phyloP scores from a whole-genome alignment of 148 eudicot species.

The Heliosperma pusillum region DNA sequence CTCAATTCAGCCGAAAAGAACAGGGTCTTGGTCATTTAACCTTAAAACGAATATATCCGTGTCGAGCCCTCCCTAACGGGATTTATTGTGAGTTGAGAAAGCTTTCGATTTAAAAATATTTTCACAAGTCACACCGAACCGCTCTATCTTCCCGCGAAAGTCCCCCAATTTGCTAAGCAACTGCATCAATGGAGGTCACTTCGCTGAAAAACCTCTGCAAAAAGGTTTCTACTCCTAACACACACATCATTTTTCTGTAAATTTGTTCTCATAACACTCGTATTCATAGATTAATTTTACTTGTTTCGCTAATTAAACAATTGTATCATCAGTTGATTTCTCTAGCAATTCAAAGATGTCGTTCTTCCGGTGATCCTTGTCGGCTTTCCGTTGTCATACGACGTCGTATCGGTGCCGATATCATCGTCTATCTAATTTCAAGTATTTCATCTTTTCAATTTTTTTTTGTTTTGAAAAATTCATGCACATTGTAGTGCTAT shows the following conservation, averaged over 20 bases:
- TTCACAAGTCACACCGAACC: too few relatives aligned
- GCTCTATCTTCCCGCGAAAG: too few relatives aligned
- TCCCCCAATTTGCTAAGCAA: neutral
- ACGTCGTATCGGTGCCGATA: slow-evolving; percentile 25
- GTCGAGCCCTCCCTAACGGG: too few relatives aligned
- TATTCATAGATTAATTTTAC: neutral
- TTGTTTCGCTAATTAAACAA: neutral
- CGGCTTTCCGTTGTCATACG: slow-evolving; percentile 48
- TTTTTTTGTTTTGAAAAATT: neutral
- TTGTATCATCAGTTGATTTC: slow-evolving; percentile 45
- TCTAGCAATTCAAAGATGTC: slow-evolving; percentile 58
- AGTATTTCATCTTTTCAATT: slow-evolving; percentile 28
- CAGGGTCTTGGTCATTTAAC: too few relatives aligned
- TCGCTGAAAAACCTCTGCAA: slow-evolving; percentile 42
- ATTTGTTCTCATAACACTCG: neutral
- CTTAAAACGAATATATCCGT: too few relatives aligned
- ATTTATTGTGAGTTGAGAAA: too few relatives aligned
- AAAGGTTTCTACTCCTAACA: slow-evolving; percentile 23
- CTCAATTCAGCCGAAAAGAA: too few relatives aligned
- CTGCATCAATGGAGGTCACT: slow-evolving; percentile 38
- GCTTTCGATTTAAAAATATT: too few relatives aligned
- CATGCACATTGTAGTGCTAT: neutral
- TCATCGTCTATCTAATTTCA: slow-evolving; percentile 42
- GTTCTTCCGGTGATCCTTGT: slow-evolving; percentile 46
- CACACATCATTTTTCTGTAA: neutral